Percentiles rank a stretch among this genome's conserved stretches.
phyloP scores from a whole-genome alignment of 768 basidiomycete genomes.

The Panaeolus papilionaceus region DNA sequence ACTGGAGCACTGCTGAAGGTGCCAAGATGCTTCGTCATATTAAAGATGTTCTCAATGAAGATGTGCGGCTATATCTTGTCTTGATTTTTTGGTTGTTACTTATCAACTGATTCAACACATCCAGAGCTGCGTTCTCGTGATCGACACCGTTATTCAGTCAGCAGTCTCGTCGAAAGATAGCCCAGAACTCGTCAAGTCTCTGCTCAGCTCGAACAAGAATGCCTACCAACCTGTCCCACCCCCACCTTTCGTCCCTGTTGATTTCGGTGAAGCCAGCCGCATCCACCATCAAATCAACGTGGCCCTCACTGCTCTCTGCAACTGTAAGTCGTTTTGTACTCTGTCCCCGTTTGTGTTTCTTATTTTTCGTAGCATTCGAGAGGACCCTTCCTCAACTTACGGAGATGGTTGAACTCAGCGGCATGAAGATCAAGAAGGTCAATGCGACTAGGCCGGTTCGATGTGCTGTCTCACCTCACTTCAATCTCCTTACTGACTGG shows the following conservation, averaged over 20 bases:
- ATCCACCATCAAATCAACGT: conserved; percentile 45
- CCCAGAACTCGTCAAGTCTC: conserved; percentile 34
- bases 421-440: conserved; percentile 44
- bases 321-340: conserved; percentile 29
- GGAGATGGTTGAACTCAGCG: conserved; percentile 43
- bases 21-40: conserved; percentile 44
- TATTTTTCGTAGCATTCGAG: conserved; percentile 37
- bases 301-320: conserved; percentile 41
- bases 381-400: conserved; percentile 42
- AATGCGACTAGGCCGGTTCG: conserved; percentile 41
- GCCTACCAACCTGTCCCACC: conserved; percentile 40
- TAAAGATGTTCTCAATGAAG: conserved; percentile 39
- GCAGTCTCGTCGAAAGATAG: conserved; percentile 38
- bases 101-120: background rate
- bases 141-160: conserved; percentile 43
- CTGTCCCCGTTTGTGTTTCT: background rate
- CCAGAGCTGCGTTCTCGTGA: conserved; percentile 42
- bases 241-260: conserved; percentile 43
- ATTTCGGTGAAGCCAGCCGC: conserved; percentile 45
- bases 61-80: conserved; percentile 27
- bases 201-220: conserved; percentile 34
- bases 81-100: background rate
- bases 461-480: background rate
- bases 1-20: conserved; percentile 44
- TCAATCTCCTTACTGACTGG: background rate